phyloP scores from a whole-genome alignment of 2,329 filamentous ascomycete species.

The Whalleya microplaca region DNA sequence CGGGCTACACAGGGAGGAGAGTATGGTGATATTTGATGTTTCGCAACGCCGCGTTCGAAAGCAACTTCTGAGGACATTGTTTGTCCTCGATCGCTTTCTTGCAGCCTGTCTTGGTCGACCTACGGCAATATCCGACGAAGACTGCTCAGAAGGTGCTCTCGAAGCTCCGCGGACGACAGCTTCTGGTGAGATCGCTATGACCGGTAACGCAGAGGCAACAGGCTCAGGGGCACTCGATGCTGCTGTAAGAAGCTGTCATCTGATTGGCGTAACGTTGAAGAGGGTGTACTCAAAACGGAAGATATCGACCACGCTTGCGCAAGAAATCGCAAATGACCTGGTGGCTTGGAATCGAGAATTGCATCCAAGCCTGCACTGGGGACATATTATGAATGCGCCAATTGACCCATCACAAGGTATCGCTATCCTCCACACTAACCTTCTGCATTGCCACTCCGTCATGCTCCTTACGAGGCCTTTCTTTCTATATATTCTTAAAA shows the following conservation, averaged over 20 bases:
- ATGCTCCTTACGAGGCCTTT: conserved; percentile 68
- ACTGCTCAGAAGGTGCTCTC: conserved; percentile 58
- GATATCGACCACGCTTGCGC: conserved; percentile 60
- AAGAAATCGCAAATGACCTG: conserved; percentile 59
- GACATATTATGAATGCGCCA: conserved; percentile 47
- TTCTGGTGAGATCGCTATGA: conserved; percentile 12
- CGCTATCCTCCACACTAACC: conserved; percentile 63
- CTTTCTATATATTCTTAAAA: conserved; percentile 60
- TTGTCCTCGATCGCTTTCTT: conserved; percentile 66
- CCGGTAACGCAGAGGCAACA: conserved; percentile 22
- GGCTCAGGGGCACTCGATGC: conserved; percentile 51
- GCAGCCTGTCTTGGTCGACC: conserved; percentile 66
- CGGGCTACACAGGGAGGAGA: conserved; percentile 65
- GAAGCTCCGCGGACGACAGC: conserved; percentile 19
- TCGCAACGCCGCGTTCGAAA: conserved; percentile 53
- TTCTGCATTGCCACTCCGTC: conserved; percentile 65
- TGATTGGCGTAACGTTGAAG: conserved; percentile 61
- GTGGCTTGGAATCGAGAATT: conserved; percentile 55
- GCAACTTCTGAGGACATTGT: conserved; percentile 67
- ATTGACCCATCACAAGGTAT: conserved; percentile 54
- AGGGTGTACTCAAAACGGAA: conserved; percentile 63
- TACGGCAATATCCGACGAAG: conserved; percentile 62
- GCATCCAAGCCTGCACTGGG: conserved; percentile 53
- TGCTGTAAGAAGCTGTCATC: conserved; percentile 59
- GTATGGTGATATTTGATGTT: conserved; percentile 54